Percentiles rank a stretch among this genome's conserved stretches.
Conservation (phyloP, 768 basidiomycete species). For the Lentinus tigrinus region DNA sequence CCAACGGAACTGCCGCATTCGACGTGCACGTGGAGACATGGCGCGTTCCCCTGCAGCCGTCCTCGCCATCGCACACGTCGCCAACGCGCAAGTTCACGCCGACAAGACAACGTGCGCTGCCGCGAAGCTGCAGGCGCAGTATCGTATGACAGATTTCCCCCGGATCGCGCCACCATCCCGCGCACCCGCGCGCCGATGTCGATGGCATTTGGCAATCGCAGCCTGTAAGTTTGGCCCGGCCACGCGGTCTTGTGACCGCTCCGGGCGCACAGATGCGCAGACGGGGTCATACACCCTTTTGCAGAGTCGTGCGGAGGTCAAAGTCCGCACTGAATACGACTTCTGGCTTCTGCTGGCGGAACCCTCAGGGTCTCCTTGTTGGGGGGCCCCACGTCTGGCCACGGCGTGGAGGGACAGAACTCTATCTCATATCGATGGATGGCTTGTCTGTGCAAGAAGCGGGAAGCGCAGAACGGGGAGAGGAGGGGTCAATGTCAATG, state of each 20-base stretch:
- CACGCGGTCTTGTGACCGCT: slow-evolving; percentile 12
- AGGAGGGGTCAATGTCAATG: slow-evolving; percentile 10
- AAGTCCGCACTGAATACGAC: not conserved
- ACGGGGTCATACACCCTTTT: too few relatives aligned
- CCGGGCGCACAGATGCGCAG: not conserved
- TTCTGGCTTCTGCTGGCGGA: not conserved
- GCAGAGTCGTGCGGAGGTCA: not conserved
- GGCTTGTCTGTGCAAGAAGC: too few relatives aligned
- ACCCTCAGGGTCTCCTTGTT: not conserved
- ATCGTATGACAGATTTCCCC: slow-evolving; percentile 5
- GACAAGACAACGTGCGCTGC: not conserved
- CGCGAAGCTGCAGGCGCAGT: slow-evolving; percentile 5
- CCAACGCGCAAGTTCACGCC: not conserved
- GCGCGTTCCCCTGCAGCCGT: too few relatives aligned
- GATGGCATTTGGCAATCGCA: slow-evolving; percentile 10
- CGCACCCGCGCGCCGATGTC: not conserved
- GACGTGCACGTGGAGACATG: too few relatives aligned
- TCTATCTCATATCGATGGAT: too few relatives aligned
- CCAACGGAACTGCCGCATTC: too few relatives aligned
- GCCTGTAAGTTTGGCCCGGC: slow-evolving; percentile 6
- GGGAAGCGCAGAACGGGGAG: not conserved
- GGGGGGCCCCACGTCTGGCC: not conserved
- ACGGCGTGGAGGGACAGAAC: not conserved
- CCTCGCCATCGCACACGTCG: too few relatives aligned
- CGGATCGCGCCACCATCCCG: slow-evolving; percentile 4